phyloP scores from a whole-genome alignment of 2,329 filamentous ascomycete species.

The Colletotrichum graminicola region DNA sequence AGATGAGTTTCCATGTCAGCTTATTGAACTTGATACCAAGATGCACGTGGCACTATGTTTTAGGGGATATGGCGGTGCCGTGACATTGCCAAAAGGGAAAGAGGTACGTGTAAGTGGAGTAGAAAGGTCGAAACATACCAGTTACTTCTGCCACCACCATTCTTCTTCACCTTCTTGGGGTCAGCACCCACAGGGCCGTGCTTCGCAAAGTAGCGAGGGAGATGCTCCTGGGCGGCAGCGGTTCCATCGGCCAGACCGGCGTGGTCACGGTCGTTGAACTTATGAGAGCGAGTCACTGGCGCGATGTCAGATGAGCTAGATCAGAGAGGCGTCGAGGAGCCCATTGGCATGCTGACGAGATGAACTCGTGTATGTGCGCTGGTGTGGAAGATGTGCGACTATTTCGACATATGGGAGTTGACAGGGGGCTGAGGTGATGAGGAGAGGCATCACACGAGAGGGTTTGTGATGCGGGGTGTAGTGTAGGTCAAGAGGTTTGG shows the following conservation, averaged over 20 bases:
- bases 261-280: constrained; percentile 94
- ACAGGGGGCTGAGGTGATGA: constrained; percentile 7
- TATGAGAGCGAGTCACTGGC: constrained; percentile 97
- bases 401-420: not conserved
- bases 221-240: constrained; percentile 75
- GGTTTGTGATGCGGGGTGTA: constrained; percentile 25
- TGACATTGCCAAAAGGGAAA: constrained; percentile 7
- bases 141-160: constrained; percentile 91
- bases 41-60: not conserved
- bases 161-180: constrained; percentile 97
- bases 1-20: constrained; percentile 31
- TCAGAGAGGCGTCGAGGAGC: not conserved
- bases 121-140: constrained; percentile 72
- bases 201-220: constrained; percentile 96
- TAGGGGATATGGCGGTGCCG: not conserved
- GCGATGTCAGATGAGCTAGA: constrained; percentile 34
- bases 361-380: too few species aligned
- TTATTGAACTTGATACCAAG: not conserved
- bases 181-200: constrained; percentile 82
- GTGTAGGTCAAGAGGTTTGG: constrained; percentile 16
- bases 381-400: not conserved
- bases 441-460: constrained; percentile 29
- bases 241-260: constrained; percentile 81
- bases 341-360: not conserved
- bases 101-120: constrained; percentile 38